Percentiles rank a stretch among this genome's conserved stretches.
phyloP scores from a whole-genome alignment of 2,329 filamentous ascomycete species.

The Trichoderma breve region DNA sequence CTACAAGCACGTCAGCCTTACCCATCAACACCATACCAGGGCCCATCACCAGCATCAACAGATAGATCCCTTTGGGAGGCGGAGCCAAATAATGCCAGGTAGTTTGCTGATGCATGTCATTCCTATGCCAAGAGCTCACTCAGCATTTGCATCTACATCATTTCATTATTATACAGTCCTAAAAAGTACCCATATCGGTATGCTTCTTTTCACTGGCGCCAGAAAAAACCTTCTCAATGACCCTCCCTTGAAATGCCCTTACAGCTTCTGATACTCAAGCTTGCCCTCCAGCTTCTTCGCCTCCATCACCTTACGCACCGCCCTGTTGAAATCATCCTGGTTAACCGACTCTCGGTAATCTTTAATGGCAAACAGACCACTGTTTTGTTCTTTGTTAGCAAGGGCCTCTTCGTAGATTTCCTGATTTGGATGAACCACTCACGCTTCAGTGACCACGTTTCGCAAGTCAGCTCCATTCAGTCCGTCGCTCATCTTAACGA shows the following conservation, averaged over 20 bases:
- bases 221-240: neutral
- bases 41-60: neutral
- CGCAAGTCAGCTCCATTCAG: slow-evolving; percentile 96
- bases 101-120: slow-evolving; percentile 19
- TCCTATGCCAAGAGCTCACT: slow-evolving; percentile 29
- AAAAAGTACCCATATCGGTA: slow-evolving; percentile 24
- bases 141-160: slow-evolving; percentile 21
- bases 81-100: neutral
- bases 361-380: slow-evolving; percentile 96
- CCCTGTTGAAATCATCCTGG: slow-evolving; percentile 99
- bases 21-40: neutral
- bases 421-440: slow-evolving; percentile 43
- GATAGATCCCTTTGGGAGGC: neutral
- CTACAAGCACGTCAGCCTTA: neutral
- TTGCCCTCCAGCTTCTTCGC: slow-evolving; percentile 98
- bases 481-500: slow-evolving; percentile 99
- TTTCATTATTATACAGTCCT: slow-evolving; percentile 32
- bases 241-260: slow-evolving; percentile 29
- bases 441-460: slow-evolving; percentile 98
- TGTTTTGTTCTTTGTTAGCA: slow-evolving; percentile 36
- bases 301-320: slow-evolving; percentile 94
- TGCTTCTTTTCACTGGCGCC: slow-evolving; percentile 1
- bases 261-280: slow-evolving; percentile 95
- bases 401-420: neutral
- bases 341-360: slow-evolving; percentile 94